phyloP scores from a whole-genome alignment of 1,284 basidiomycete genomes.

The Microbotryum saponariae region DNA sequence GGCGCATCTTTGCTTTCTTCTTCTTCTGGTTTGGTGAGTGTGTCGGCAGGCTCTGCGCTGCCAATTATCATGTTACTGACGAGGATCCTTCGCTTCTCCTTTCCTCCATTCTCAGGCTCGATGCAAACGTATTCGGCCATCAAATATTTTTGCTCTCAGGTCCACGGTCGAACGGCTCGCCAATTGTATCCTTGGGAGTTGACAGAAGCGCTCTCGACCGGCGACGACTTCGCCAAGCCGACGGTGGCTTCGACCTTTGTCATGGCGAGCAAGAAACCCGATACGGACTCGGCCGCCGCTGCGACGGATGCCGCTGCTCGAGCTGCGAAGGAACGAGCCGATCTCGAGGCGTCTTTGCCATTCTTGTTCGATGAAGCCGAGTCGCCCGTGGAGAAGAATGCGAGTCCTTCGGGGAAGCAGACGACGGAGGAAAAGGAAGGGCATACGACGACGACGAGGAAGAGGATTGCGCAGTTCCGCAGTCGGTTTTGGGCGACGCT shows the following conservation, averaged over 20 bases:
- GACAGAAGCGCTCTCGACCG: constrained; percentile 2
- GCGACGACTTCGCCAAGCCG: constrained; percentile 1
- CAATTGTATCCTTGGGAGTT: constrained; percentile 19
- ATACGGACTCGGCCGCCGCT: too few species aligned
- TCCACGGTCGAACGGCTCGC: constrained; percentile 10
- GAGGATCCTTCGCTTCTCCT: too few species aligned
- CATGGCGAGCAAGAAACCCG: neutral
- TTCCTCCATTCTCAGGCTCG: neutral
- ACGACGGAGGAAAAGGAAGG: neutral
- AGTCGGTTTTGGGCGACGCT: constrained; percentile 4
- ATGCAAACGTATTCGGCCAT: constrained; percentile 17
- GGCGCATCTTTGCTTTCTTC: constrained; percentile 6
- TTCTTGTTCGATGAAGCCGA: constrained; percentile 12
- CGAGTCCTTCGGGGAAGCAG: neutral
- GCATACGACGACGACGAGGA: neutral
- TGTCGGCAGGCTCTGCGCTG: neutral
- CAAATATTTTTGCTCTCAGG: constrained; percentile 14
- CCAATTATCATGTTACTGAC: neutral
- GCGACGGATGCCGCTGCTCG: neutral
- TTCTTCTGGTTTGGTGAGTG: constrained; percentile 13
- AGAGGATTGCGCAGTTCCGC: constrained; percentile 1
- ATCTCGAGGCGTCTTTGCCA: constrained; percentile 11
- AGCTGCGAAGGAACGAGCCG: constrained; percentile 1
- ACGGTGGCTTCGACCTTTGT: constrained; percentile 1
- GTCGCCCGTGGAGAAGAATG: neutral